Base-by-base conservation (phyloP, 2,329 filamentous ascomycete species). In the Alternaria sp. region DNA sequence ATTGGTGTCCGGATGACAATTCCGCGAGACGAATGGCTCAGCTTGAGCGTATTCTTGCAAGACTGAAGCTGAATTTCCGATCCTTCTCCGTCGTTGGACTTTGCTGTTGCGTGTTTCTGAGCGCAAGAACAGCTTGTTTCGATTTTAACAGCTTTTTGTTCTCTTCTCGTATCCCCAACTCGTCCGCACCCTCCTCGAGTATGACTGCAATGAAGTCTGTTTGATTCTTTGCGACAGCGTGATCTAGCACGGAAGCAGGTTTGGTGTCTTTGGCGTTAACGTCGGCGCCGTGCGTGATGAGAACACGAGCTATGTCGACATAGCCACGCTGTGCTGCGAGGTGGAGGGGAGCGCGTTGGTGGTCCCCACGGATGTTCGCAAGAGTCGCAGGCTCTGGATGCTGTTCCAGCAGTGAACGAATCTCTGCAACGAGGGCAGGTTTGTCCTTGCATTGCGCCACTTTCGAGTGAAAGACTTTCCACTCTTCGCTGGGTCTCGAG, bases 181-280 rank as follows among this genome's bases (percentile, higher is more conserved):
- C 57, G 23, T 71, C 51, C 8, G 66, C 70, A 9, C 53, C 55
- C 6, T 50, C 19, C 1, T 63, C 60, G 23, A 30, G 26, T 12
- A 72, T 45, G 19, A 69, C 57, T 4, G 49, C 43, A 6, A 71
- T 62, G 23, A 72, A 68, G n/a, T 52, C 30, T 8, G 50, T 43
- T 17, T 59, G 60, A 21, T 66, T 67, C 3, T 65, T 10, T 19
- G 51, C 49, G 8, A 72, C 55, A 3, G 70, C 70, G 5, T 66
- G 46, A 51, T 72, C 70, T 17, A 72, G 60, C 4, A 72, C 62
- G 5, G 65, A 66, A 15, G 56, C 58, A 11, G 54, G 63, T 6
- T 67, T 52, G 11, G 62, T 60, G 44, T 72, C 70, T 44, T 57
- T 51, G 7, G 70, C 70, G 49, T 70, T 65, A 12, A 72, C 57